Base-by-base conservation (phyloP, 352 stramenopile genomes). In the Sclerospora graminicola region DNA sequence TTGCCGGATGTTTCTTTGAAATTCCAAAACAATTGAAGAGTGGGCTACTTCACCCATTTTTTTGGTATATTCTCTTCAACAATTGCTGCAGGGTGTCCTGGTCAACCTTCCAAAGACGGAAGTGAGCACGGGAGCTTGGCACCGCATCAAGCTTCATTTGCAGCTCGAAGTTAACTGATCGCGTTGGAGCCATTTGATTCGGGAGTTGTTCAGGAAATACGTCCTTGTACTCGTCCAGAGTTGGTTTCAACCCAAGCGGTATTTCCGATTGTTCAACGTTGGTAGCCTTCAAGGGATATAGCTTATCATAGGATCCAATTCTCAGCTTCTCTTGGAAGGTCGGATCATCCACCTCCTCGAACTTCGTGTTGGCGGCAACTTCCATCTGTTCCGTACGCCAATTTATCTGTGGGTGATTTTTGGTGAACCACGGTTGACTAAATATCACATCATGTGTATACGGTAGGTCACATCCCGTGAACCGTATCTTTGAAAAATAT, bases 11-110 rank as follows among this genome's bases (percentile, higher is more conserved):
- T n/a, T 53, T 57, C 24, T 57, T 52, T 0, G 53, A 41, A 15
- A 61, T 46, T 10, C 41, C 23, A 47, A 57, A 50, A 9, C 56
- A 53, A 29, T 57, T 63, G 48, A 38, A 7, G 48, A 57, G 35
- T 63, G 32, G 2, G 52, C 52, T n/a, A 61, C 29, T 31, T 56
- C 31, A 61, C 49, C 46, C 46, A 61, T 28, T 41, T 28, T 40
- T 54, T 54, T 30, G 32, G 30, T 36, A 36, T 48, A 58, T 21
- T 45, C 10, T 56, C 37, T 20, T 38, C 41, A 7, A 48, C 45
- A 58, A 48, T 5, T 47, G 31, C 3, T 54, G 21, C 9, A 54
- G 23, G 5, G 31, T 30, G 15, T 47, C 23, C 19, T 54, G 46
- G 13, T 54, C 35, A 11, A 19, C 18, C 29, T 52, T 52, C 8